These are phyloP conservation scores for Epichloe brachyelytri DNA, from an alignment of 2,329 filamentous ascomycete genomes.

Conservation along the genomic window DNA sequence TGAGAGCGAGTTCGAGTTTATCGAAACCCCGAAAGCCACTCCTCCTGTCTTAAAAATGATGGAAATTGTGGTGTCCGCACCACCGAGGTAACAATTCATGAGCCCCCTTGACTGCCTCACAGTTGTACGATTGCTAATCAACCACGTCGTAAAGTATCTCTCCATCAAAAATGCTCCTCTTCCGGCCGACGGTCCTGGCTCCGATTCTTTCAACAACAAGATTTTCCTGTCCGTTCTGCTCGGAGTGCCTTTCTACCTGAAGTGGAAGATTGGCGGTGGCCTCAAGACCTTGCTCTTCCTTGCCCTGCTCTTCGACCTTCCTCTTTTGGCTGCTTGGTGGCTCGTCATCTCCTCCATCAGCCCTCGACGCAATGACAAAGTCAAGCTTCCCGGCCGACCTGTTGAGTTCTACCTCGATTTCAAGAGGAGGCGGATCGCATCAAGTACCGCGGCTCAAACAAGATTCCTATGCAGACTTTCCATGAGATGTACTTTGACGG, in stretches of 20 bases:
- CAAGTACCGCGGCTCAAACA: conserved; percentile 66
- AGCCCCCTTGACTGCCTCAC: background rate
- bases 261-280: conserved; percentile 75
- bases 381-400: conserved; percentile 68
- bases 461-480: conserved; percentile 86
- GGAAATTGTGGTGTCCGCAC: conserved; percentile 43
- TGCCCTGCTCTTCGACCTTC: conserved; percentile 61
- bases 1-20: conserved; percentile 29
- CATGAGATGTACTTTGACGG: conserved; percentile 97
- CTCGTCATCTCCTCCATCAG: conserved; percentile 65
- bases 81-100: conserved; percentile 25
- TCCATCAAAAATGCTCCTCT: conserved; percentile 94
- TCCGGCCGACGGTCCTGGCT: conserved; percentile 75
- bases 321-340: conserved; percentile 77
- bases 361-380: conserved; percentile 88
- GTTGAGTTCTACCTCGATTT: conserved; percentile 86
- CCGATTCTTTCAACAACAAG: conserved; percentile 77
- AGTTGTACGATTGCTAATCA: background rate
- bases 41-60: conserved; percentile 47
- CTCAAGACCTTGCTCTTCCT: conserved; percentile 87
- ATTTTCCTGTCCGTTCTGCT: conserved; percentile 58
- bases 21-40: conserved; percentile 26
- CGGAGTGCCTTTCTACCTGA: conserved; percentile 63
- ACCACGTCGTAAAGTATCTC: conserved; percentile 13
- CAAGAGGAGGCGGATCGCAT: conserved; percentile 46